Percentiles rank a stretch among this genome's conserved stretches.
Evolutionary conservation across 2,329 filamentous ascomycete species (phyloP).

Genomic region (Trichoderma sp.): DNA sequence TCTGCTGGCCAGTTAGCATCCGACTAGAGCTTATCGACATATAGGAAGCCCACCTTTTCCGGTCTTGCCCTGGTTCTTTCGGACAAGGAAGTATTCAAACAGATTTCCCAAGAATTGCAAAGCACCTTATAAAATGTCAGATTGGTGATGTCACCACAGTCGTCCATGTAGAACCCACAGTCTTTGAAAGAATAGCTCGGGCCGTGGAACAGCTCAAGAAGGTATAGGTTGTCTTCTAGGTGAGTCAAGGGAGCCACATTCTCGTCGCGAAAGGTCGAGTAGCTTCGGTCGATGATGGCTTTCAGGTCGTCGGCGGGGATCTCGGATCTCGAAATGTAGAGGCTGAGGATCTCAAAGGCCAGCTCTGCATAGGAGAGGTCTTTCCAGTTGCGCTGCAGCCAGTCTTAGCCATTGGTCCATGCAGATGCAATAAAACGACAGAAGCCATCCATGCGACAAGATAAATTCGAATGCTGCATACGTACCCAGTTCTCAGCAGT

Average conservation of each 20-base stretch:
- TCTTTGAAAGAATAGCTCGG: slow-evolving; percentile 97
- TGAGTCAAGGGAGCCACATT: slow-evolving; percentile 73
- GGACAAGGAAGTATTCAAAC: slow-evolving; percentile 81
- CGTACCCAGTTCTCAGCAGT: slow-evolving; percentile 24
- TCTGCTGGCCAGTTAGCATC: slow-evolving; percentile 38
- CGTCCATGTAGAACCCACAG: slow-evolving; percentile 20
- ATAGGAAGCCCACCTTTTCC: slow-evolving; percentile 44
- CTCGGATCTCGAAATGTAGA: slow-evolving; percentile 82
- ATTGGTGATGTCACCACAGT: background rate
- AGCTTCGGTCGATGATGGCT: slow-evolving; percentile 78
- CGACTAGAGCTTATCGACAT: background rate
- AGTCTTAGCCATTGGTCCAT: slow-evolving; percentile 13
- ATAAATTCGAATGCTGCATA: background rate
- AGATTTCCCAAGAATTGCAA: slow-evolving; percentile 93
- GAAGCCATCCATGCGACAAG: background rate
- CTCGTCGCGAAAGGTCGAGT: slow-evolving; percentile 75
- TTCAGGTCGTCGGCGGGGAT: slow-evolving; percentile 80
- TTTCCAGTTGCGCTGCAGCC: slow-evolving; percentile 58
- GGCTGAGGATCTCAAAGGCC: slow-evolving; percentile 78
- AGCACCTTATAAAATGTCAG: slow-evolving; percentile 43
- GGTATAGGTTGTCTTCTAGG: slow-evolving; percentile 71
- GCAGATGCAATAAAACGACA: background rate
- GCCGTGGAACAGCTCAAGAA: slow-evolving; percentile 94
- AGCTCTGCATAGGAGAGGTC: slow-evolving; percentile 77
- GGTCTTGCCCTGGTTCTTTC: slow-evolving; percentile 68